Conservation (phyloP, 2,329 filamentous ascomycete genomes). For the Emergomyces pasteurianus region DNA sequence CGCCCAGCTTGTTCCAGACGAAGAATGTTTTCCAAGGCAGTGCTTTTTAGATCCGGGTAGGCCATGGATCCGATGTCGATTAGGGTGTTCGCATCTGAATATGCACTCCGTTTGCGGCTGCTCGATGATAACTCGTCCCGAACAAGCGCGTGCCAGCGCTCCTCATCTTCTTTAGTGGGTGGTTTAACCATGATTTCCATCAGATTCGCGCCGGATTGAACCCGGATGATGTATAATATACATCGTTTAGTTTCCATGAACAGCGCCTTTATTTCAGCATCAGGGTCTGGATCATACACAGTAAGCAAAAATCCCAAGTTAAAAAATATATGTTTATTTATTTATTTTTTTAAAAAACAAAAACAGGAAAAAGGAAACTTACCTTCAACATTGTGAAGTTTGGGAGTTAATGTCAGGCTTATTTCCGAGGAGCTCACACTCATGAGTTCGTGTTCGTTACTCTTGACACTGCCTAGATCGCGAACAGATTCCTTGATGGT, state of each 20-base stretch:
- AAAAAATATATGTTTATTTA: background rate
- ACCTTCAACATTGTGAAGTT: constrained; percentile 73
- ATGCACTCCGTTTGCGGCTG: constrained; percentile 65
- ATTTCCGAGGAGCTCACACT: constrained; percentile 80
- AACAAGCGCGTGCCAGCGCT: constrained; percentile 72
- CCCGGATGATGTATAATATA: constrained; percentile 91
- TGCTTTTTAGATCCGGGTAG: constrained; percentile 86
- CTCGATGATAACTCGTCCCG: constrained; percentile 65
- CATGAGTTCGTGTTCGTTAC: constrained; percentile 86
- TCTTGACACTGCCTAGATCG: constrained; percentile 91
- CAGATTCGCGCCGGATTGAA: constrained; percentile 84
- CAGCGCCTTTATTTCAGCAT: constrained; percentile 78
- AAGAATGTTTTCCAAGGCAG: constrained; percentile 87
- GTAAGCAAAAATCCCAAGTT: background rate
- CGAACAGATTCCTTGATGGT: constrained; percentile 81
- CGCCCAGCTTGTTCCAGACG: constrained; percentile 74
- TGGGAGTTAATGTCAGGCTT: constrained; percentile 78
- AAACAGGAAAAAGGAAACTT: constrained; percentile 16
- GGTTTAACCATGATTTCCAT: constrained; percentile 91
- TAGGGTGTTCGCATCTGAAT: constrained; percentile 72
- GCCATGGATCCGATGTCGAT: constrained; percentile 81
- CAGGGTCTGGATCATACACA: constrained; percentile 51
- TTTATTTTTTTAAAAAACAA: too few species aligned
- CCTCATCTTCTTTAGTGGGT: constrained; percentile 74
- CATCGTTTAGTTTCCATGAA: constrained; percentile 99